Conservation (phyloP, 2,329 filamentous ascomycete genomes). For the Pestalotiopsis sp. region DNA sequence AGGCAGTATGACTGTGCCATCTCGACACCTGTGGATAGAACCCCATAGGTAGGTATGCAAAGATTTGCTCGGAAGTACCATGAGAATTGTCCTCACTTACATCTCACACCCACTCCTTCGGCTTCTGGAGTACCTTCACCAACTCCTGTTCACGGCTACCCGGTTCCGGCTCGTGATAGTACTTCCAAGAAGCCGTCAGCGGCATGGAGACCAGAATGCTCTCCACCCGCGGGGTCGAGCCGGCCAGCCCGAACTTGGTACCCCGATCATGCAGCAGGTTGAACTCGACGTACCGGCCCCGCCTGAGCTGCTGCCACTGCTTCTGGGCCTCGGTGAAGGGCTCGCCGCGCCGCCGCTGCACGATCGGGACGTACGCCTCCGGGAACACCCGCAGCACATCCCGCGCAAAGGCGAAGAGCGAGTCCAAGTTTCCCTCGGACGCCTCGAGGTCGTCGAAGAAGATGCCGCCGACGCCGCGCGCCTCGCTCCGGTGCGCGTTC, state of each 20-base stretch:
- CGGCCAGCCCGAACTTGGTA: slow-evolving; percentile 90
- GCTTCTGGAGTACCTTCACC: slow-evolving; percentile 67
- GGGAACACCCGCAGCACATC: slow-evolving; percentile 84
- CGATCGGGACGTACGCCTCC: slow-evolving; percentile 86
- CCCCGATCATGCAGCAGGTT: slow-evolving; percentile 96
- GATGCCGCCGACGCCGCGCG: slow-evolving; percentile 88
- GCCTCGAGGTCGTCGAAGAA: slow-evolving; percentile 98
- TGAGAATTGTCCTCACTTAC: too few species aligned
- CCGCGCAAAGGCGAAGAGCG: slow-evolving; percentile 86
- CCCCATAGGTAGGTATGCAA: too few species aligned
- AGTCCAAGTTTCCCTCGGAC: slow-evolving; percentile 80
- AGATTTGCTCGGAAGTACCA: too few species aligned
- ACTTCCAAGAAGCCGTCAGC: slow-evolving; percentile 88
- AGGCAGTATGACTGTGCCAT: too few species aligned
- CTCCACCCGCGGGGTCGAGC: slow-evolving; percentile 86
- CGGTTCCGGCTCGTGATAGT: slow-evolving; percentile 85
- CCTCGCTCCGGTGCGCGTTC: slow-evolving; percentile 87
- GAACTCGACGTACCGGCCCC: slow-evolving; percentile 96
- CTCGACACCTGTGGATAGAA: too few species aligned
- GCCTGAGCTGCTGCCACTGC: slow-evolving; percentile 91
- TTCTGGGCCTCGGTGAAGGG: slow-evolving; percentile 83
- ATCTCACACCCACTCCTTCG: slow-evolving; percentile 64
- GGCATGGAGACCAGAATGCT: slow-evolving; percentile 97
- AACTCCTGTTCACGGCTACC: slow-evolving; percentile 77
- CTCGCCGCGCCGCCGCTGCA: slow-evolving; percentile 88